Evolutionary conservation across 176 grass and related monocot genomes (phyloP).

Genomic region (Triticum monococcum): DNA sequence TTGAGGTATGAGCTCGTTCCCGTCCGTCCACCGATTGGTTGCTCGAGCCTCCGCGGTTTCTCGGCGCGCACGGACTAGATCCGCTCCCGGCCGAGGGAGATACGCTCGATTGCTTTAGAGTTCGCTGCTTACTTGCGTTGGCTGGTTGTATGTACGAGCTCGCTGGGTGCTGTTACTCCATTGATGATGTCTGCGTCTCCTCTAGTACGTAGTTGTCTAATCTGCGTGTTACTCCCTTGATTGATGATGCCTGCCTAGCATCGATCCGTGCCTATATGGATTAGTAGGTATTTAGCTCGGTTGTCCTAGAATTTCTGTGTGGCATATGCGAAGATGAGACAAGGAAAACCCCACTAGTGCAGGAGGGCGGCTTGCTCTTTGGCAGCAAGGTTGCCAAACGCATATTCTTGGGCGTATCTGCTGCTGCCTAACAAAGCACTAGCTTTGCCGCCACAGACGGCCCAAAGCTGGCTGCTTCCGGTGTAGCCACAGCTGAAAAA

Average conservation of each 20-base stretch:
- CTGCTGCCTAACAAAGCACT: neutral
- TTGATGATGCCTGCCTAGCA: neutral
- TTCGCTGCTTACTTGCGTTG: neutral
- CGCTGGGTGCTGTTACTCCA: neutral
- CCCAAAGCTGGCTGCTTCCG: neutral
- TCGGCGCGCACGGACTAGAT: neutral
- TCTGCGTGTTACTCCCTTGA: neutral
- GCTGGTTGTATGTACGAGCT: neutral
- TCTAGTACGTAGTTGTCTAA: neutral
- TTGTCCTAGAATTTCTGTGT: neutral
- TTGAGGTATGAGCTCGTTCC: neutral
- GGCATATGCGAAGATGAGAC: neutral
- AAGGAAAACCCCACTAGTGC: neutral
- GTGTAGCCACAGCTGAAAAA: neutral
- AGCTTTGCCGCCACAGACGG: neutral
- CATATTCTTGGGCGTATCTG: neutral
- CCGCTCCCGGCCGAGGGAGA: neutral
- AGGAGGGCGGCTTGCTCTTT: neutral
- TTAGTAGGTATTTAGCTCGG: neutral
- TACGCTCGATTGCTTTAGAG: neutral
- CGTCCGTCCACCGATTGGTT: neutral
- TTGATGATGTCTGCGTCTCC: neutral
- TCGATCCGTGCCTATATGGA: neutral
- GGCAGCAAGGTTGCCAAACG: neutral
- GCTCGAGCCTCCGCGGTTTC: neutral